Evolutionary conservation across 148 eudicot species (phyloP).

Genomic region (Bassia scoparia): DNA sequence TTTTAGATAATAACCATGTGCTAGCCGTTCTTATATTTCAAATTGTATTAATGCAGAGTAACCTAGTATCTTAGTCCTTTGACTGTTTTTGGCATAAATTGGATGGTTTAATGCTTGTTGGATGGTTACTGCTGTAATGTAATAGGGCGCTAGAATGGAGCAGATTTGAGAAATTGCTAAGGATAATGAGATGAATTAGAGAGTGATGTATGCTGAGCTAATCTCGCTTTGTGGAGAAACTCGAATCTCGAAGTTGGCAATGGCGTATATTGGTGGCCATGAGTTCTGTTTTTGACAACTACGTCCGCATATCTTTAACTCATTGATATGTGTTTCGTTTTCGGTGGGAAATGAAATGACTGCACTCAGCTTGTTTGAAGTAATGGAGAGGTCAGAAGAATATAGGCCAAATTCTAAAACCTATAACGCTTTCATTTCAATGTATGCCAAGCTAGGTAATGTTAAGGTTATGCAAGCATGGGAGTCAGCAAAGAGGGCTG

Average conservation of each 20-base stretch:
- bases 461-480: conserved; percentile 41
- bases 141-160: conserved; percentile 61
- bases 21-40: neutral
- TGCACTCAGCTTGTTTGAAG: conserved; percentile 51
- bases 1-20: neutral
- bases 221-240: conserved; percentile 42
- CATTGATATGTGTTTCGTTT: conserved; percentile 39
- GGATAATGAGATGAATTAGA: conserved; percentile 24
- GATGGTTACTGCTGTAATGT: too few relatives aligned
- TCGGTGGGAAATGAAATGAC: conserved; percentile 40
- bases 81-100: neutral
- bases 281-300: conserved; percentile 37
- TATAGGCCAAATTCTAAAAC: conserved; percentile 44
- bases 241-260: conserved; percentile 34
- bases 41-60: too few relatives aligned
- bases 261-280: conserved; percentile 40
- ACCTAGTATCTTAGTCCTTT: too few relatives aligned
- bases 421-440: conserved; percentile 40
- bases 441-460: conserved; percentile 41
- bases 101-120: neutral
- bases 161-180: conserved; percentile 45
- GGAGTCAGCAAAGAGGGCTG: conserved; percentile 31
- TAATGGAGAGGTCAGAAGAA: conserved; percentile 42
- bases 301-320: conserved; percentile 39
- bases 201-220: conserved; percentile 35